Conservation (phyloP, 2,329 filamentous ascomycete species). For the Trichoderma semiorbis region DNA sequence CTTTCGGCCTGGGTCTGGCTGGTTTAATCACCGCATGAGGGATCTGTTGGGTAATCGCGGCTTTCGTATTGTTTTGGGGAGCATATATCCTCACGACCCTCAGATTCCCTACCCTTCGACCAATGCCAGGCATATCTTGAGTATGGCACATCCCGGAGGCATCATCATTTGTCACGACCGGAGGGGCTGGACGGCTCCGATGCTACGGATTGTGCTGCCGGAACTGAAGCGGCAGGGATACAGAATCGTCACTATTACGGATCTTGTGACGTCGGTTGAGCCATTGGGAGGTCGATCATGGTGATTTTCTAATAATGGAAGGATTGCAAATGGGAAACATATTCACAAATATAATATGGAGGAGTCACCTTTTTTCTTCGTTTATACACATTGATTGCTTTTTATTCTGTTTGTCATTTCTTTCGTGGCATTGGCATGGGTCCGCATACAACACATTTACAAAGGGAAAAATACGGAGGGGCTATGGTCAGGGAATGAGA, state of each 20-base stretch:
- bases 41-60: slow-evolving; percentile 55
- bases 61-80: slow-evolving; percentile 73
- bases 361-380: background rate
- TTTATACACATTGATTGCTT: background rate
- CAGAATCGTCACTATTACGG: slow-evolving; percentile 65
- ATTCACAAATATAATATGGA: background rate
- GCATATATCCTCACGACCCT: slow-evolving; percentile 88
- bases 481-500: background rate
- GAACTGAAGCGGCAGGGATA: slow-evolving; percentile 69
- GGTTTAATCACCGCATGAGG: slow-evolving; percentile 73
- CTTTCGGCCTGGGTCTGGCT: slow-evolving; percentile 80
- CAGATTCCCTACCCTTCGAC: slow-evolving; percentile 67
- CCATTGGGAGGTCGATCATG: slow-evolving; percentile 27
- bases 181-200: slow-evolving; percentile 75
- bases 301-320: background rate
- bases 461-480: background rate
- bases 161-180: slow-evolving; percentile 87
- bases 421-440: background rate
- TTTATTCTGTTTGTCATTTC: background rate
- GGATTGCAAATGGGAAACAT: background rate
- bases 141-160: slow-evolving; percentile 71
- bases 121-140: slow-evolving; percentile 76
- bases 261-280: slow-evolving; percentile 50
- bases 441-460: background rate
- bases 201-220: slow-evolving; percentile 70